A percentile compares a stretch with the other conserved stretches of the same genome.
Conservation (phyloP, 2,329 filamentous ascomycete genomes). For the Ophiostoma himal-ulmi region DNA sequence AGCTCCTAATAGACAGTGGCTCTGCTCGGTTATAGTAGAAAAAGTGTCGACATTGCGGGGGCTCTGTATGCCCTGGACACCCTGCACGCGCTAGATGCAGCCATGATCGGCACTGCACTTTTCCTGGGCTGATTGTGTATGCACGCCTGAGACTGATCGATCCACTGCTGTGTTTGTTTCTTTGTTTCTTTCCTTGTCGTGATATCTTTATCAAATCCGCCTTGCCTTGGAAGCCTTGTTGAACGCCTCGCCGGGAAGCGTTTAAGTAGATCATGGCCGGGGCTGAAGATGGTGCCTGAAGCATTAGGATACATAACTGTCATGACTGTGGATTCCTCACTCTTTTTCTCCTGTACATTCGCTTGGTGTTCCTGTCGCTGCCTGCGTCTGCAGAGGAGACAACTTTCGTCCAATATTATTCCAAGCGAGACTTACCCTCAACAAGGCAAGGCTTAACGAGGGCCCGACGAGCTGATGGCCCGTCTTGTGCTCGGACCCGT, state of each 20-base stretch:
- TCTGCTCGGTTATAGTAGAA: slow-evolving; percentile 6
- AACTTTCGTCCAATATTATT: not conserved
- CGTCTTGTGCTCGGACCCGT: not conserved
- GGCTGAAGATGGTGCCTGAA: no score
- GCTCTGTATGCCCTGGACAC: not conserved
- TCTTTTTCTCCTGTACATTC: no score
- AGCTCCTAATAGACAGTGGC: not conserved
- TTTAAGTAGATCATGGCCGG: not conserved
- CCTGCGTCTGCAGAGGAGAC: not conserved
- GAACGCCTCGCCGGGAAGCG: not conserved
- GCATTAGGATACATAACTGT: not conserved
- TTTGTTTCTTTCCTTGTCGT: not conserved
- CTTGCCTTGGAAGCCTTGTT: not conserved
- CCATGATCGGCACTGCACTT: not conserved
- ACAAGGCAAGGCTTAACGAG: not conserved
- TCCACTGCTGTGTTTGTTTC: not conserved
- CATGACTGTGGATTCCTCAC: not conserved
- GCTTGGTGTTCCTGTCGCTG: not conserved
- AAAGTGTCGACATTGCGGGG: not conserved
- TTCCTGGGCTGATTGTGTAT: slow-evolving; percentile 1
- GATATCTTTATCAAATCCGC: not conserved
- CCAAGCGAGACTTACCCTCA: not conserved
- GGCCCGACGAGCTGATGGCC: not conserved
- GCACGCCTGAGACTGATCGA: not conserved
- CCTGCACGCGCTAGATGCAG: not conserved